Conservation (phyloP, 2,329 filamentous ascomycete species). For the Pseudomassariella vexata region DNA sequence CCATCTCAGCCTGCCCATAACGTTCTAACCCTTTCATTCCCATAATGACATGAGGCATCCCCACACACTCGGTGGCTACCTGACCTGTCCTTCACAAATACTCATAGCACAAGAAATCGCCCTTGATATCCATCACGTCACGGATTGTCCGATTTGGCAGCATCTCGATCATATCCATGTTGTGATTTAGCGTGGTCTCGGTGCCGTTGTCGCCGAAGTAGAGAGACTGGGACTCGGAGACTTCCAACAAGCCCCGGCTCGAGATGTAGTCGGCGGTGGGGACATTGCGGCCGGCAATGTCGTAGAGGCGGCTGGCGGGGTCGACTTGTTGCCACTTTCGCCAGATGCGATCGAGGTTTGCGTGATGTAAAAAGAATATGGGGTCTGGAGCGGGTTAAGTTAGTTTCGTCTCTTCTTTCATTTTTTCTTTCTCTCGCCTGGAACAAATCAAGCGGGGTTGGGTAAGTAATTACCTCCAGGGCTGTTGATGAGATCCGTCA, state of each 20-base stretch:
- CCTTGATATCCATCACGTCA: slow-evolving; percentile 18
- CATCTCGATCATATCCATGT: slow-evolving; percentile 17
- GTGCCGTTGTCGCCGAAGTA: slow-evolving; percentile 19
- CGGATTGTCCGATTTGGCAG: slow-evolving; percentile 19
- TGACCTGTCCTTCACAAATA: no score
- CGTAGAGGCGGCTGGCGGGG: slow-evolving; percentile 13
- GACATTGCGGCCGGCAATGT: slow-evolving; percentile 6
- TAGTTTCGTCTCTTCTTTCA: no score
- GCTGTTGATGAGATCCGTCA: background rate
- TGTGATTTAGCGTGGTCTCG: slow-evolving; percentile 19
- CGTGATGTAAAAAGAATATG: slow-evolving; percentile 20
- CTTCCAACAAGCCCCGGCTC: slow-evolving; percentile 2
- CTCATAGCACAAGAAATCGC: slow-evolving; percentile 16
- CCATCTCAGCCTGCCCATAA: no score
- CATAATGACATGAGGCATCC: no score
- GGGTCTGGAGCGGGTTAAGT: slow-evolving; percentile 13
- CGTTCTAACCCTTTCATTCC: no score
- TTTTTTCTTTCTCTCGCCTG: no score
- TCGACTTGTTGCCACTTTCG: slow-evolving; percentile 18
- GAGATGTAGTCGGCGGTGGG: slow-evolving; percentile 1
- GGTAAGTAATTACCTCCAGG: slow-evolving; percentile 6
- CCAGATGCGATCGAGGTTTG: slow-evolving; percentile 18
- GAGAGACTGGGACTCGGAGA: slow-evolving; percentile 7
- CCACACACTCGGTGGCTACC: no score
- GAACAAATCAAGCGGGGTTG: background rate